Evolutionary conservation across 441 rosid species (phyloP), one percentile per base, ranked within the genome.

Genomic region (Arabidopsis hybrid): DNA sequence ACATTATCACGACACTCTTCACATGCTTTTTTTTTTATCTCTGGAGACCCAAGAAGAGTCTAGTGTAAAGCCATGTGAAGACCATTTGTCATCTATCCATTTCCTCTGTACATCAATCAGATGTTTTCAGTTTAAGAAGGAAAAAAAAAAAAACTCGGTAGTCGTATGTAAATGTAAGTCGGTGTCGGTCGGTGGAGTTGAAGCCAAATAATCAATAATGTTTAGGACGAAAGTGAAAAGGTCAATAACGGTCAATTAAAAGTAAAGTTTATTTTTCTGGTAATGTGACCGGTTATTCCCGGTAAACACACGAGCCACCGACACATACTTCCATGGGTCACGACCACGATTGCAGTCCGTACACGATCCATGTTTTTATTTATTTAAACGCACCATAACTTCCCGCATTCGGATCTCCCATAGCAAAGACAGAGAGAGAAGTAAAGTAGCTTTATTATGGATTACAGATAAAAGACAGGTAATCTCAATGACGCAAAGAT

Each of bases 221-320:
- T 56, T 34, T 59, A 16, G 18, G 43, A 75, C 59, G 59, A 43
- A 60, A 56, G 73, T 42, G 63, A 18, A 75, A 45, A 61, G 59
- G 56, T 38, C 75, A 64, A 64, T 34, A 31, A 57, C 7, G 21
- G 71, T 57, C 60, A 64, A 64, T 57, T 32, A 45, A 49, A 32
- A 35, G 60, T 70, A 61, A 43, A 62, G 52, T 7, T 18, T 57
- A 42, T 8, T 62, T 29, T 43, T 43, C 12, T 29, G 50, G 50
- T 60, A 64, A 65, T 50, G 49, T 70, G 55, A 76, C 80, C 80
- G 80, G 55, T 34, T 11, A 70, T 42, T 39, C 21, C 75, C 71
- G 61, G 80, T 76, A 45, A 70, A 39, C 61, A 61, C 49, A 40
- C 50, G 49, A 58, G 55, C 76, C 76, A 76, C 80, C 80, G 80